Percentiles rank a stretch among this genome's conserved stretches.
phyloP scores from a whole-genome alignment of 78 protist genomes.

The Corallochytrium limacisporum region DNA sequence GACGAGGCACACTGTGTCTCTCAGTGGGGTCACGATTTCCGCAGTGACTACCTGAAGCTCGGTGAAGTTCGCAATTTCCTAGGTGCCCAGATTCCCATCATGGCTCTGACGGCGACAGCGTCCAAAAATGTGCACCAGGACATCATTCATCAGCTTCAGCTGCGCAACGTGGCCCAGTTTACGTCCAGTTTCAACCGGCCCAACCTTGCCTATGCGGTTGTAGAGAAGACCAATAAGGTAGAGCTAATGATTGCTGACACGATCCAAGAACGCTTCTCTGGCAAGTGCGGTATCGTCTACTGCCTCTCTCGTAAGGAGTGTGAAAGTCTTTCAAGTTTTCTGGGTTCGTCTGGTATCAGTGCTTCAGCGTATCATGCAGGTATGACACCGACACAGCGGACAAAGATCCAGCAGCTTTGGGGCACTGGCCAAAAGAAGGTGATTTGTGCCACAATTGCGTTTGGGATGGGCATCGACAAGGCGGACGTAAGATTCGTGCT shows the following conservation, averaged over 20 bases:
- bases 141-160: background rate
- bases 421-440: constrained; percentile 39
- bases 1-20: constrained; percentile 97
- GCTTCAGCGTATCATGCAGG: constrained; percentile 69
- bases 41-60: constrained; percentile 65
- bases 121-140: constrained; percentile 7
- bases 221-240: constrained; percentile 10
- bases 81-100: constrained; percentile 41
- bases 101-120: constrained; percentile 74
- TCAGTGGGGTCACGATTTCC: constrained; percentile 97
- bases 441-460: constrained; percentile 92
- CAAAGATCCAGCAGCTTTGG: constrained; percentile 58
- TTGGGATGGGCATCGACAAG: constrained; percentile 97
- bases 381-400: constrained; percentile 30
- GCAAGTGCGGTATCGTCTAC: constrained; percentile 80
- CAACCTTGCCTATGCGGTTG: constrained; percentile 53
- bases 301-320: constrained; percentile 65
- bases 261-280: constrained; percentile 6
- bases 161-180: background rate
- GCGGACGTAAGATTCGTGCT: constrained; percentile 91
- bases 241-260: constrained; percentile 21
- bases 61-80: too few relatives aligned
- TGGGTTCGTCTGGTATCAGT: constrained; percentile 21
- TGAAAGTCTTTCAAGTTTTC: constrained; percentile 43
- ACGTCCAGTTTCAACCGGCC: constrained; percentile 69